phyloP scores from a whole-genome alignment of 495 filamentous ascomycete species.

The Barbatosphaeria neglecta region DNA sequence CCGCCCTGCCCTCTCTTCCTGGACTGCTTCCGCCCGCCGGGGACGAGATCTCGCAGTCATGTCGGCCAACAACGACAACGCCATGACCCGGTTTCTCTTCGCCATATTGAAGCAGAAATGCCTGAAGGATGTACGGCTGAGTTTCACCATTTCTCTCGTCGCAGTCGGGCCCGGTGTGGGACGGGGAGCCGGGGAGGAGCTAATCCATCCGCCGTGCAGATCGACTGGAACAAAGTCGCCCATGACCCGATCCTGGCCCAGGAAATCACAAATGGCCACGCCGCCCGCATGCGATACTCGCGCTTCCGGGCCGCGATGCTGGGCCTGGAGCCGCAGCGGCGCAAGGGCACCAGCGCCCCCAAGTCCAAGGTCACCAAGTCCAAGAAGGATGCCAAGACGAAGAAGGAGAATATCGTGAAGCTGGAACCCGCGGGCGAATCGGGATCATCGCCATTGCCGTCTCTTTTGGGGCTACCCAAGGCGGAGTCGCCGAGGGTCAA shows the following conservation, averaged over 20 bases:
- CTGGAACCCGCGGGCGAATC: conserved; percentile 4
- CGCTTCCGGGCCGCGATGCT: conserved; percentile 45
- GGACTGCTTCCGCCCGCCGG: background rate
- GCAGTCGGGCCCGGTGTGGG: no score
- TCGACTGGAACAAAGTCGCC: conserved; percentile 65
- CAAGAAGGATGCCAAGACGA: conserved; percentile 24
- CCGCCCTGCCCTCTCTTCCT: background rate
- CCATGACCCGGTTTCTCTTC: conserved; percentile 55
- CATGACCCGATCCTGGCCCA: conserved; percentile 34
- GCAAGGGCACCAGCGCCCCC: conserved; percentile 22
- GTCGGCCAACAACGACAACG: conserved; percentile 36
- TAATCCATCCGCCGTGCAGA: conserved; percentile 25
- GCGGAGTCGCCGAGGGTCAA: conserved; percentile 20
- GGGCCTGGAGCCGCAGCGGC: conserved; percentile 26
- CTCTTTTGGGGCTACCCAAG: background rate
- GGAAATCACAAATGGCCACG: conserved; percentile 67
- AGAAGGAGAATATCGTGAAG: conserved; percentile 18
- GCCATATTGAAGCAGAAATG: conserved; percentile 66
- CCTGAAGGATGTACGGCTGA: conserved; percentile 51
- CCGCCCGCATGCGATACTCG: conserved; percentile 69
- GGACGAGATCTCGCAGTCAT: conserved; percentile 14
- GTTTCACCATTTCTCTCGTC: background rate
- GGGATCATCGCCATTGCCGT: background rate
- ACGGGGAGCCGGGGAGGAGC: background rate
- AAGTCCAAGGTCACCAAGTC: conserved; percentile 26